Conservation (phyloP, 805 yeast species). For the Ogataea kodamae region DNA sequence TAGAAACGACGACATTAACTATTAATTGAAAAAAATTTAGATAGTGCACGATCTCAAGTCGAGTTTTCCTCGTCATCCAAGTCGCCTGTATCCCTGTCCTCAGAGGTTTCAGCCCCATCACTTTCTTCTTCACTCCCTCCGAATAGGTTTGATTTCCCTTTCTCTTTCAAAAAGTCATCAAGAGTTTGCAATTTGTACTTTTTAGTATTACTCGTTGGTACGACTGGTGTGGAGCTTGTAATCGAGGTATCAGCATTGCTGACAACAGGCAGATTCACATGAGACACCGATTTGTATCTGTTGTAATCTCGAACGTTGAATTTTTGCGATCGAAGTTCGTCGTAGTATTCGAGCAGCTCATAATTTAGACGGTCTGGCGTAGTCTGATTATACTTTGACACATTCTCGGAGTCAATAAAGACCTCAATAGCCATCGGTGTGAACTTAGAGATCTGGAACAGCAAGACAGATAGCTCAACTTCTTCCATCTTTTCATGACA, state of each 20-base stretch:
- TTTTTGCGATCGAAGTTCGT: slow-evolving; percentile 31
- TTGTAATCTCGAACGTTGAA: slow-evolving; percentile 39
- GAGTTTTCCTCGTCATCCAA: slow-evolving; percentile 27
- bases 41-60: slow-evolving; percentile 3
- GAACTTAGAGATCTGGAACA: slow-evolving; percentile 30
- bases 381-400: slow-evolving; percentile 15
- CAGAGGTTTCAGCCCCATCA: too few relatives aligned
- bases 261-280: slow-evolving; percentile 3
- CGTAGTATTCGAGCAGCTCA: slow-evolving; percentile 26
- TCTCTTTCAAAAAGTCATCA: slow-evolving; percentile 67
- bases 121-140: slow-evolving; percentile 20
- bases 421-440: slow-evolving; percentile 14
- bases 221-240: slow-evolving; percentile 1
- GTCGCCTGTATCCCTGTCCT: slow-evolving; percentile 27
- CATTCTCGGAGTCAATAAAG: not conserved
- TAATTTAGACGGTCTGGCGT: slow-evolving; percentile 20
- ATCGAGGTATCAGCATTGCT: too few relatives aligned
- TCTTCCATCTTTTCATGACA: slow-evolving; percentile 23
- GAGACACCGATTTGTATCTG: slow-evolving; percentile 28
- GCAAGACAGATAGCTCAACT: slow-evolving; percentile 28
- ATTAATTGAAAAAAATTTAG: slow-evolving; percentile 4
- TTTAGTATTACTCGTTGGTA: slow-evolving; percentile 20
- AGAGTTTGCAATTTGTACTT: slow-evolving; percentile 67
- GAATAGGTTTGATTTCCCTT: slow-evolving; percentile 40
- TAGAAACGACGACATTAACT: slow-evolving; percentile 30